phyloP scores from a whole-genome alignment of 1,284 basidiomycete species.

The Salmacisia buchloeana region DNA sequence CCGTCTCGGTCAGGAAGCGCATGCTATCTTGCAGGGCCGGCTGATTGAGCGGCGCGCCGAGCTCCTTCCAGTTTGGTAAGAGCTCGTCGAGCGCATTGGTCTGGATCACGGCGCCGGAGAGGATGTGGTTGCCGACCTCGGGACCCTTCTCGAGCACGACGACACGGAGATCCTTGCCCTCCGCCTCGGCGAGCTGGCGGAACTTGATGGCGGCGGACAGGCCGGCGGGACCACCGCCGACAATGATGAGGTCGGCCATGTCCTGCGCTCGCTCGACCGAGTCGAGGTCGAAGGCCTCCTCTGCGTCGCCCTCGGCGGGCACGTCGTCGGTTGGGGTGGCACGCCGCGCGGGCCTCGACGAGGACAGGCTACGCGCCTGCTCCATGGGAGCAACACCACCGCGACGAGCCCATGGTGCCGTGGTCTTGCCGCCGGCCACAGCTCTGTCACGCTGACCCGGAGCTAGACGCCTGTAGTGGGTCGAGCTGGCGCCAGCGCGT shows the following conservation, averaged over 20 bases:
- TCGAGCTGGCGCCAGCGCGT: neutral
- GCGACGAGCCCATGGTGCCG: too few relatives aligned
- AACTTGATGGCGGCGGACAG: conserved; percentile 91
- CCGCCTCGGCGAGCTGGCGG: conserved; percentile 83
- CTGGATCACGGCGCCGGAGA: conserved; percentile 93
- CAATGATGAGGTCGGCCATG: conserved; percentile 92
- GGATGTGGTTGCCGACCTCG: conserved; percentile 89
- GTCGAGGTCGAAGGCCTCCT: conserved; percentile 42
- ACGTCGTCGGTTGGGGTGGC: conserved; percentile 26
- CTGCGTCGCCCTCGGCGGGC: too few relatives aligned
- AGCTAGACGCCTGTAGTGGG: neutral
- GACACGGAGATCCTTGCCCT: conserved; percentile 72
- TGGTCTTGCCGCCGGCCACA: too few relatives aligned
- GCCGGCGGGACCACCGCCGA: conserved; percentile 91
- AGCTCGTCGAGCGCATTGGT: conserved; percentile 86
- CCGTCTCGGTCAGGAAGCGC: conserved; percentile 73
- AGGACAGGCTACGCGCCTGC: conserved; percentile 19
- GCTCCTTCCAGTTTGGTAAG: conserved; percentile 74
- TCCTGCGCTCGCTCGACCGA: conserved; percentile 49
- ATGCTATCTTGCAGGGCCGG: conserved; percentile 75
- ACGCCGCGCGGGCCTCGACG: conserved; percentile 16
- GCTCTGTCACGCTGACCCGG: too few relatives aligned
- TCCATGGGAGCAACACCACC: neutral
- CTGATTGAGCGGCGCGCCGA: conserved; percentile 65
- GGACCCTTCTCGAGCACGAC: conserved; percentile 91